phyloP scores from a whole-genome alignment of 495 filamentous ascomycete genomes.

The Penicillium cinerascens region DNA sequence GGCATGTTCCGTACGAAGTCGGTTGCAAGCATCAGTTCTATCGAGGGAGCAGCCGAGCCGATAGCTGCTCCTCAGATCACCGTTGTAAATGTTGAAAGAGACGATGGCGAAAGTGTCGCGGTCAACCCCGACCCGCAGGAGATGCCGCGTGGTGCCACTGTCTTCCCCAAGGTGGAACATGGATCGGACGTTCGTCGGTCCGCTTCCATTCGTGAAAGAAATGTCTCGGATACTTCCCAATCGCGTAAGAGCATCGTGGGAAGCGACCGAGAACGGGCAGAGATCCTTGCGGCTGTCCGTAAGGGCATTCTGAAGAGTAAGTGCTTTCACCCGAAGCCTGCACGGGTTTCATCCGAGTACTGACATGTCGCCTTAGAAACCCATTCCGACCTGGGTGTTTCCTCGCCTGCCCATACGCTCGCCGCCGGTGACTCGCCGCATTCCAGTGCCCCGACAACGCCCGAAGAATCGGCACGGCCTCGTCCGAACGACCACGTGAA shows the following conservation, averaged over 20 bases:
- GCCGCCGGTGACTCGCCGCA: conserved; percentile 70
- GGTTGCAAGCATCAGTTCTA: conserved; percentile 68
- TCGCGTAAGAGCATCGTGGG: conserved; percentile 83
- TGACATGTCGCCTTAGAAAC: conserved; percentile 36
- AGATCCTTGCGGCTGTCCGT: conserved; percentile 82
- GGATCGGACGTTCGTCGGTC: conserved; percentile 32
- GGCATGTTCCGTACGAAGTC: conserved; percentile 96
- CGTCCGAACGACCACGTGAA: conserved; percentile 62
- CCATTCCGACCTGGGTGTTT: conserved; percentile 59
- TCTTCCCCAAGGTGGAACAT: conserved; percentile 79
- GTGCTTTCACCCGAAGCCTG: conserved; percentile 19
- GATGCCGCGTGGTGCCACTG: conserved; percentile 69
- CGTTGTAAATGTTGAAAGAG: conserved; percentile 93
- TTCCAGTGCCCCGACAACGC: conserved; percentile 80
- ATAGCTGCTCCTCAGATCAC: conserved; percentile 71
- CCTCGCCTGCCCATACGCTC: conserved; percentile 61
- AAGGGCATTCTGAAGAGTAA: conserved; percentile 95
- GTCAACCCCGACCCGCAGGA: conserved; percentile 70
- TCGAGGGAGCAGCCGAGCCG: conserved; percentile 59
- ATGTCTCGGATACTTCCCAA: conserved; percentile 55
- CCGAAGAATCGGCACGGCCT: conserved; percentile 64
- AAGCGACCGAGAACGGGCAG: conserved; percentile 84
- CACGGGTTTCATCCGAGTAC: background rate
- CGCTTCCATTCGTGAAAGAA: conserved; percentile 39
- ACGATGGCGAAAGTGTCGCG: conserved; percentile 66